Base-by-base conservation (phyloP, 768 basidiomycete species). In the Aureoboletus auriporus region DNA sequence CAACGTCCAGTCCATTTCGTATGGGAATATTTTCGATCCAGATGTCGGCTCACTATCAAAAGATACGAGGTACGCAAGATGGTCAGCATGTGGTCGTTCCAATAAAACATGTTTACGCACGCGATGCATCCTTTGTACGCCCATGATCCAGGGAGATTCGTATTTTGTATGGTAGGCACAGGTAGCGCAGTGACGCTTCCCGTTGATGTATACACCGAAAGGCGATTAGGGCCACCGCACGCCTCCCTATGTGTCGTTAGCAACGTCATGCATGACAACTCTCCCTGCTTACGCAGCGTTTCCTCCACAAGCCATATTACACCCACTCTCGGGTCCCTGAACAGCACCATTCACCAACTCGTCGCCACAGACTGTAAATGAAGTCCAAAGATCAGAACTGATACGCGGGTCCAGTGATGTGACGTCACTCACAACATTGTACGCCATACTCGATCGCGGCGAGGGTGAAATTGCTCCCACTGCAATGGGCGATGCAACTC, bases 281-380 rank as follows among this genome's bases (percentile, higher is more conserved):
- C 0, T 29, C 26, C 34, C 36, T 0, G 62, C 83, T 56, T 53
- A 86, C 86, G 77, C 72, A 10, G 78, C 34, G 49, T 82, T 83
- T 20, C 89, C 92, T 14, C 75, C 75, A 52, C 92, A 94, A 0
- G 72, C 74, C 84, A 85, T 88, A 61, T 76, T 79, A 60, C 92
- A 94, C 31, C 74, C 74, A 4, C 69, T 64, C 1, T 76, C 75
- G 1, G 70, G 52, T 0, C 75, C 76, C 13, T 57, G 41, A 1
- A 74, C 77, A 1, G 86, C 88, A 9, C 83, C 84, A 28, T 78
- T 73, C 11, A 82, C 69, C 40, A 91, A 69, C 10, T 71, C 66
- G 59, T 89, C 74, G 3, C 86, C 88, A 55, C 91, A 93, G 68
- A 82, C 85, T 87, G 51, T 12, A 16, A 31, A 12, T n/a, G 17